Base-by-base conservation (phyloP, 2,329 filamentous ascomycete genomes). In the Verticillium isaacii region DNA sequence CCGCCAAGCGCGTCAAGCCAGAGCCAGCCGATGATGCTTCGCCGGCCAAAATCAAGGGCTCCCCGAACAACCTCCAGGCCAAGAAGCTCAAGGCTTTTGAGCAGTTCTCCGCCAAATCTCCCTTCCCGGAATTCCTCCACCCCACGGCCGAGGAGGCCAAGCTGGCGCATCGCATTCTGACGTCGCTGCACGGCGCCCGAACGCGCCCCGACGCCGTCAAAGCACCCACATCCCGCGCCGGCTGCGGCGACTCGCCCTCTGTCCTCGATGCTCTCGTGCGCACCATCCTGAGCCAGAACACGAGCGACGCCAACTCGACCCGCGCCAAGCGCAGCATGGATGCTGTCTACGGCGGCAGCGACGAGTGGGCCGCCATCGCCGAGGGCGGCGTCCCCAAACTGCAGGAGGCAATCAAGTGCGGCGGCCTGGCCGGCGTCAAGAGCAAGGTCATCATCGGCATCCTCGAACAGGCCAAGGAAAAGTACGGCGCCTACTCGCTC, bases 381-480 rank as follows among this genome's bases (percentile, higher is more conserved):
- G 64, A 63, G 1, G 79, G 78, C 39, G 78, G 80, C 0, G 71
- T 72, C 52, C 64, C 70, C 15, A 74, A 73, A 65, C 72, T 82
- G 6, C 74, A 79, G 63, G 79, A 86, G 66, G 85, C 90, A 0
- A 93, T 93, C 69, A 86, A 86, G 71, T 81, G 81, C 29, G 91
- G 91, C 34, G 91, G 91, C 0, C 78, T 94, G 1, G 88, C 87
- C 15, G 83, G 84, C 39, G 80, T 85, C n/a, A 95, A 94, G 74
- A 90, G 86, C 69, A 87, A 84, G 62, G 85, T 88, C 67, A 91
- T 94, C 67, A 85, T 93, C 66, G 74, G 77, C 39, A 88, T 92
- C 60, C 76, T 94, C 68, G 77, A 82, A 57, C 87, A 91, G 69
- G 89, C 88, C 41, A 79, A 84, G 59, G 71, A 66, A 25, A 67